Base-by-base conservation (phyloP, 441 rosid genomes). In the Viola pubescens region DNA sequence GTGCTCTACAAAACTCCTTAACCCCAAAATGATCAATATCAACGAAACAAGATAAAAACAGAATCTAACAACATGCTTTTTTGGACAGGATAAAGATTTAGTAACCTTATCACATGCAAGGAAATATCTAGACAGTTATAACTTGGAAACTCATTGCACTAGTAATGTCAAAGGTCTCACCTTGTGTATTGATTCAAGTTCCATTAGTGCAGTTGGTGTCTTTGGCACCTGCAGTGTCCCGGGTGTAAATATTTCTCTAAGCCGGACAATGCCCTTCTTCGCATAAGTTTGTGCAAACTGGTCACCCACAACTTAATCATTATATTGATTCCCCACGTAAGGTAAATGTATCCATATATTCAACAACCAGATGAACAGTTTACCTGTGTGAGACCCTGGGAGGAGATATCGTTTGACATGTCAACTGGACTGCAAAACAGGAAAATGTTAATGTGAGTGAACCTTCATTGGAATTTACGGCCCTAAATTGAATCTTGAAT, bases 161-260 rank as follows among this genome's bases (percentile, higher is more conserved):
- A 59, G 48, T 39, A 14, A 14, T 0, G 26, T 7, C 38, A 26
- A 66, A 61, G 4, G 9, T 44, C 72, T 34, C 58, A 92, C 98
- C 97, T 89, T 92, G 81, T 92, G 89, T 78, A 92, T 72, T 40
- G 98, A 92, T 77, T 92, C 97, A 52, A 89, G 97, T 56, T 92
- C 97, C 75, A 74, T 78, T 60, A 92, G 86, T 63, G 73, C 79
- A 56, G 47, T 34, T 47, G 64, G 86, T 39, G 95, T 85, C 74
- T 71, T 77, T 19, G 98, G 97, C 66, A 89, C 89, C 69, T 68
- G 55, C 60, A 89, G 90, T 38, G 73, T 80, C 64, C 81, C 90
- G 0, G 87, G 81, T 19, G 79, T 77, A 71, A 92, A 84, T 77
- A 92, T 87, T 76, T 89, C 97, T 73, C 73, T 70, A 48, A 92